Base-by-base conservation (phyloP, 345 rosid genomes). In the Euclidium syriacum region DNA sequence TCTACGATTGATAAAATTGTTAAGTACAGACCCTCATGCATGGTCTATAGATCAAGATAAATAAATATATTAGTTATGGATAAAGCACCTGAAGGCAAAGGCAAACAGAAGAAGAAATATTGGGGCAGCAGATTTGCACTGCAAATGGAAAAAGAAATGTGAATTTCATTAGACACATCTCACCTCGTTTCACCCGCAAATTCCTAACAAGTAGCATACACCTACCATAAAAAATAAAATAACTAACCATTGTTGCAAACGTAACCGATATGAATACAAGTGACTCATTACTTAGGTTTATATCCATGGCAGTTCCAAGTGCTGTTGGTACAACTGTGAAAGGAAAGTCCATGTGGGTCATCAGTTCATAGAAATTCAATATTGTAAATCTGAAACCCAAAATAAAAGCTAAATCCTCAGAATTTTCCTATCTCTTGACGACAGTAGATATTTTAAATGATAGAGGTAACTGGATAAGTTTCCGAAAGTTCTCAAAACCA, bases 71-170 rank as follows among this genome's bases (percentile, higher is more conserved):
- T 43, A 9, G 35, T 34, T 10, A 50, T 5, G 24, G 35, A 71
- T 16, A 47, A 67, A 47, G 60, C 71, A 95, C 99, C 96, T 95
- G 92, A 95, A 95, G 53, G 97, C 97, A 85, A 95, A 95, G 70
- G 99, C 96, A 68, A 95, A 95, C 29, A 95, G 63, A 52, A 95
- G 88, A 68, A 95, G 99, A 78, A 90, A 95, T 79, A 95, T 86
- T 32, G 99, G 99, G 42, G 96, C 73, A 38, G 97, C 99, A 58
- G 99, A 94, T 86, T 94, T 94, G 81, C 99, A 94, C 97, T 94
- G 88, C 84, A 80, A 53, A 47, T 5, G 50, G 32, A 29, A 27
- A 42, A 19, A 53, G 9, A 56, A 17, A 30, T 9, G 58, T 18
- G 52, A 43, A 49, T 65, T 48, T 59, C 52, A 38, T 50, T 67